Evolutionary conservation across 2,329 filamentous ascomycete genomes (phyloP).

Genomic region (Knoxdaviesia proteae): DNA sequence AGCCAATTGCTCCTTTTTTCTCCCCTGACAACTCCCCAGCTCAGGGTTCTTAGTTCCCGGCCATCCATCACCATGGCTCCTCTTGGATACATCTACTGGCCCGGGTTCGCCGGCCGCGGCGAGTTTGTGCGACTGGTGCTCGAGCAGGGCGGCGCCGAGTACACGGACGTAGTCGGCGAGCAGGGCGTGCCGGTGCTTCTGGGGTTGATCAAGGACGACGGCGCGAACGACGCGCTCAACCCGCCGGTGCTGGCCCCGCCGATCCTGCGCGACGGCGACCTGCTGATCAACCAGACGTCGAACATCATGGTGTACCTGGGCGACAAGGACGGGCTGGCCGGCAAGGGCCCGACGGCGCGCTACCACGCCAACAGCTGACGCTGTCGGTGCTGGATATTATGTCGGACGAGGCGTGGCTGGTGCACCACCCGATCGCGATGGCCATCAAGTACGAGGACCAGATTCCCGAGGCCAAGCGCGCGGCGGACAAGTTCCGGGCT

Average conservation of each 20-base stretch:
- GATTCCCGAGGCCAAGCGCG: slow-evolving; percentile 41
- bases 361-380: slow-evolving; percentile 40
- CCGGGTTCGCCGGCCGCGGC: slow-evolving; percentile 48
- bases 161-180: slow-evolving; percentile 38
- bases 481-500: slow-evolving; percentile 19
- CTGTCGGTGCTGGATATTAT: slow-evolving; percentile 53
- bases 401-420: slow-evolving; percentile 52
- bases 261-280: slow-evolving; percentile 37
- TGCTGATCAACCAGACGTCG: slow-evolving; percentile 47
- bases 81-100: slow-evolving; percentile 38
- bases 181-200: slow-evolving; percentile 22
- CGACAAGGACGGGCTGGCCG: slow-evolving; percentile 32
- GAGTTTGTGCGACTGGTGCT: slow-evolving; percentile 54
- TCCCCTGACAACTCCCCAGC: too few species aligned
- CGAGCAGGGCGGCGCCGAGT: slow-evolving; percentile 44
- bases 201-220: slow-evolving; percentile 9
- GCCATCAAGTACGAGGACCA: slow-evolving; percentile 54
- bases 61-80: too few species aligned
- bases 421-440: slow-evolving; percentile 48
- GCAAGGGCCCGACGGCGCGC: slow-evolving; percentile 17
- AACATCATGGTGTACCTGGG: slow-evolving; percentile 56
- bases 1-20: too few species aligned
- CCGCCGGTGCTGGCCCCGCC: slow-evolving; percentile 48
- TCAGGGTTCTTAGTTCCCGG: too few species aligned
- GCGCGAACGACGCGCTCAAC: slow-evolving; percentile 25